A percentile compares a stretch with the other conserved stretches of the same genome.
phyloP scores from a whole-genome alignment of 2,329 filamentous ascomycete species.

The Pseudogymnoascus sp. region DNA sequence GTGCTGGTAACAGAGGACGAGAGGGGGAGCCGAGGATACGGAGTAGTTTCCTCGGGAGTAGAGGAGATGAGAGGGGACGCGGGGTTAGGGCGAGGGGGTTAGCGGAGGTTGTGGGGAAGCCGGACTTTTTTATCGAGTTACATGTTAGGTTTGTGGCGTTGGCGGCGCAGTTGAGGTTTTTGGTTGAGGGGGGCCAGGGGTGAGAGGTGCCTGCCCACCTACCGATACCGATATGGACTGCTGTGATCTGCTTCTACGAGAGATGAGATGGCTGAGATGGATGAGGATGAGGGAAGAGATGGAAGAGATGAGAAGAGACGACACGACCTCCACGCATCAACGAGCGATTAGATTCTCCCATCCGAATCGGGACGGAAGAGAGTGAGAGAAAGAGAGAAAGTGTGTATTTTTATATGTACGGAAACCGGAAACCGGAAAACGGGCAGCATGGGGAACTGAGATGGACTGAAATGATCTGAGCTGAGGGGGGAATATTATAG shows the following conservation, averaged over 20 bases:
- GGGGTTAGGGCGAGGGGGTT: slow-evolving; percentile 55
- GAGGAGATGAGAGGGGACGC: slow-evolving; percentile 41
- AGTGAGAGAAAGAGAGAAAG: no score
- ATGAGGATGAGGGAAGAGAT: background rate
- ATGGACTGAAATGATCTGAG: background rate
- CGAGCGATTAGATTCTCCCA: background rate
- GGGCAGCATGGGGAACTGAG: background rate
- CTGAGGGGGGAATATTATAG: background rate
- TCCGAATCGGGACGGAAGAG: no score
- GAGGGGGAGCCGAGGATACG: slow-evolving; percentile 11
- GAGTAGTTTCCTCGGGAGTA: background rate
- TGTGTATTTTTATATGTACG: background rate
- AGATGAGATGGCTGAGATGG: background rate
- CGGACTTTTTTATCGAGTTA: slow-evolving; percentile 63
- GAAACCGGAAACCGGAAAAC: background rate
- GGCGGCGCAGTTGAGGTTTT: slow-evolving; percentile 42
- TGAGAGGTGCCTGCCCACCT: background rate
- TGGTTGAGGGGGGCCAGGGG: background rate
- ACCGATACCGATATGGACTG: no score
- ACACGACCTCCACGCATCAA: background rate
- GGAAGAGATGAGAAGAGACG: background rate
- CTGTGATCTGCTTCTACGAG: background rate
- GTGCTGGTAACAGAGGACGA: slow-evolving; percentile 41
- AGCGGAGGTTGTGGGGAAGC: slow-evolving; percentile 59
- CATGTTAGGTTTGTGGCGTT: slow-evolving; percentile 59